phyloP scores from a whole-genome alignment of 2,329 filamentous ascomycete species.

The Rhynchosporium secalis region DNA sequence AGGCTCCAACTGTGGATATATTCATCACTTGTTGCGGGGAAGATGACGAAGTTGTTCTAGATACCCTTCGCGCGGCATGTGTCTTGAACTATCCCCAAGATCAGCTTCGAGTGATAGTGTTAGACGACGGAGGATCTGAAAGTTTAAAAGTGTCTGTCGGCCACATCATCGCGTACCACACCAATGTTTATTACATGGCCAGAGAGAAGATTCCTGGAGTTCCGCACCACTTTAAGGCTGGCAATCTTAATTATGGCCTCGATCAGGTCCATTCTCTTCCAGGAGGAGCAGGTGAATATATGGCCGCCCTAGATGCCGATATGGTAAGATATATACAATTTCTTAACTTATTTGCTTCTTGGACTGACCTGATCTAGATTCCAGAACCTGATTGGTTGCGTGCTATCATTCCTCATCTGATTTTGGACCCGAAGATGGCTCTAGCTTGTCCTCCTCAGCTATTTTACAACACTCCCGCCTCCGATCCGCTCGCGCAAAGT shows the following conservation, averaged over 20 bases:
- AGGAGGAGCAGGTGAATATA: constrained; percentile 55
- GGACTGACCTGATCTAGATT: constrained; percentile 41
- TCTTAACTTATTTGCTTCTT: too few species aligned
- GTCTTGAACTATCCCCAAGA: constrained; percentile 55
- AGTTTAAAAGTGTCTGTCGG: constrained; percentile 44
- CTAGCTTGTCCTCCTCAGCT: constrained; percentile 58
- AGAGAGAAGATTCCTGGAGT: constrained; percentile 31
- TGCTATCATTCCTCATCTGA: constrained; percentile 56
- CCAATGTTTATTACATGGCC: constrained; percentile 55
- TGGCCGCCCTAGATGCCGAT: constrained; percentile 64
- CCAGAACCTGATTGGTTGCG: constrained; percentile 62
- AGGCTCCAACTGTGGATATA: constrained; percentile 56
- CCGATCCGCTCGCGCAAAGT: constrained; percentile 56
- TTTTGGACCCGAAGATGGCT: constrained; percentile 56
- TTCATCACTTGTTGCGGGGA: constrained; percentile 60
- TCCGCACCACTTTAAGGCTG: constrained; percentile 54
- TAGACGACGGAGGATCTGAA: constrained; percentile 54
- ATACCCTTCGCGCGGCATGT: constrained; percentile 57
- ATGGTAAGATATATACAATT: constrained; percentile 44
- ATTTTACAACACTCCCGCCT: constrained; percentile 61
- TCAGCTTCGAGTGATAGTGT: constrained; percentile 54
- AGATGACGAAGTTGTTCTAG: constrained; percentile 54
- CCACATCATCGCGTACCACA: constrained; percentile 43
- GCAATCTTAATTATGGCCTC: constrained; percentile 62
- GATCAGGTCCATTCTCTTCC: constrained; percentile 51